These are phyloP conservation scores for Fusarium keratoplasticum DNA, from an alignment of 2,329 filamentous ascomycete species.

Conservation along the genomic window DNA sequence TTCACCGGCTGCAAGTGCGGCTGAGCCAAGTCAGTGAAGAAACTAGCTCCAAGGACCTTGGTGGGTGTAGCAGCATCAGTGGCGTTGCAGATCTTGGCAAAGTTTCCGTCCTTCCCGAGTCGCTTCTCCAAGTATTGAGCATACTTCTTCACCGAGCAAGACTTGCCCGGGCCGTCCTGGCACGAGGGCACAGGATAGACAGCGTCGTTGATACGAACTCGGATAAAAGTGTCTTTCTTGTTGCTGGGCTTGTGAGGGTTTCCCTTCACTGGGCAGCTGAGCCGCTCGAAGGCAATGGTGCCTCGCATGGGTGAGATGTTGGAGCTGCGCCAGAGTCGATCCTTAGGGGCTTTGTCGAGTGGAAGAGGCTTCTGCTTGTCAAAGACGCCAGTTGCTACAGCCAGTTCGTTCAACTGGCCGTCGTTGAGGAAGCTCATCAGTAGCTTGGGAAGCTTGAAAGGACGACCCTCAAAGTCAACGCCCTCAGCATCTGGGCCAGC, in stretches of 20 bases:
- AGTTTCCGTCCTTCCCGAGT: conserved; percentile 59
- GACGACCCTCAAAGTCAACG: conserved; percentile 56
- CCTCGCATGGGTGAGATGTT: conserved; percentile 72
- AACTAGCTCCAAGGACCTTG: conserved; percentile 59
- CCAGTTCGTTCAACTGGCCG: conserved; percentile 72
- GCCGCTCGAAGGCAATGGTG: conserved; percentile 72
- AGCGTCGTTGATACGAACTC: conserved; percentile 71
- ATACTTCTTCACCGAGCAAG: conserved; percentile 62
- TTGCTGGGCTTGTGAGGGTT: not conserved
- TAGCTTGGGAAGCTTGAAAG: conserved; percentile 65
- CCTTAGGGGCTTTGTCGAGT: conserved; percentile 56
- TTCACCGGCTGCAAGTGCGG: conserved; percentile 46
- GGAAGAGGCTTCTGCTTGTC: conserved; percentile 65
- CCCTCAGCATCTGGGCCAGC: conserved; percentile 64
- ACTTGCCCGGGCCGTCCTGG: conserved; percentile 65
- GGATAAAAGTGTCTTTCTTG: conserved; percentile 59
- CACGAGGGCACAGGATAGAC: conserved; percentile 69
- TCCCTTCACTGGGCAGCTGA: conserved; percentile 59
- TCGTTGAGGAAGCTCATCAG: conserved; percentile 74
- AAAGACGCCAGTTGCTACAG: conserved; percentile 70
- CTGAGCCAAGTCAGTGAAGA: conserved; percentile 59
- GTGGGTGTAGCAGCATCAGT: conserved; percentile 54
- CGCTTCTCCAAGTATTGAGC: conserved; percentile 46
- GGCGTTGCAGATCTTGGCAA: conserved; percentile 60
- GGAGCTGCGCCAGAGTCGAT: conserved; percentile 65